Base-by-base conservation (phyloP, 2,329 filamentous ascomycete species). In the Curvularia lunata region DNA sequence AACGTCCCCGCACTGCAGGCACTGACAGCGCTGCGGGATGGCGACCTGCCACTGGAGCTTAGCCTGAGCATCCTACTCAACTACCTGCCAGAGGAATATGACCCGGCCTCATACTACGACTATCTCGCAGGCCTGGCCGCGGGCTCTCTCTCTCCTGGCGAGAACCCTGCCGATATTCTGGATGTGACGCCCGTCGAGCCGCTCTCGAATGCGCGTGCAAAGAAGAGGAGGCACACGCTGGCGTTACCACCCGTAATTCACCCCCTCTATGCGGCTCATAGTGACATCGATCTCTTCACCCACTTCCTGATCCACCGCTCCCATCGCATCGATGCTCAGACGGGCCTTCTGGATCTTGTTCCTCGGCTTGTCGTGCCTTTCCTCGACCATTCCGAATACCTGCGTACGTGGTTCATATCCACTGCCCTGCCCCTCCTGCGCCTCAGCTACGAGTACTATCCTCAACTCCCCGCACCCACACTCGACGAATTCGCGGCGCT, bases 51-150 rank as follows among this genome's bases (percentile, higher is more conserved):
- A 27, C 83, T 84, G 43, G 86, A 90, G 55, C 79, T 92, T 13
- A 73, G 91, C 23, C 81, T 95, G 56, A 87, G 89, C 43, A 87
- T 95, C 52, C 78, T 96, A 21, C 83, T 96, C 45, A 91, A 88
- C 19, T 91, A 89, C 71, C 82, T 96, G 1, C 91, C 92, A 25
- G 91, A 94, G 75, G 88, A 84, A 42, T 71, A 86, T 5, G 84
- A 84, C 5, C 86, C 91, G 5, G 77, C 77, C n/a, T 73, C 80
- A 45, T 93, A 93, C 71, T 79, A 85, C 18, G 79, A 79, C 13
- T 84, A 91, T 50, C 70, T 92, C 18, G 76, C 84, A 65, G 82
- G 86, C 51, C 77, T 92, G 59, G 81, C 80, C 40, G 78, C 78
- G 4, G 80, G 79, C 50, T 75, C 82, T 19, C 78, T 84, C 40